phyloP scores from a whole-genome alignment of 2,329 filamentous ascomycete genomes.

The Botrytis pseudocinerea region DNA sequence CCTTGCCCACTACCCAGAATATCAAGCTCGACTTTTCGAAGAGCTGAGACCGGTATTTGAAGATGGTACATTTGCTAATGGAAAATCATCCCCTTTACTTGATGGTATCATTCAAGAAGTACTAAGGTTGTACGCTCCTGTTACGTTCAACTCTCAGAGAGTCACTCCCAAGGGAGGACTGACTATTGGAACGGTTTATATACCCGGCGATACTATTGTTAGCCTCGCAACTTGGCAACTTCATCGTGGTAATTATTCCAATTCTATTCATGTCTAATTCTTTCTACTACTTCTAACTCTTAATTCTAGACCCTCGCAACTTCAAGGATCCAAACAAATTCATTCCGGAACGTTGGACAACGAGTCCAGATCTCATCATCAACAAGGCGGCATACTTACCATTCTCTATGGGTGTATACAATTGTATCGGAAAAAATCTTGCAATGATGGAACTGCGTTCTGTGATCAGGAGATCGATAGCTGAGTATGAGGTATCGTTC shows the following conservation, averaged over 20 bases:
- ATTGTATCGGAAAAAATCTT: slow-evolving; percentile 40
- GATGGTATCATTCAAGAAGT: slow-evolving; percentile 30
- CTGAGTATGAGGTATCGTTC: slow-evolving; percentile 1
- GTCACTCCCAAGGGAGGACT: slow-evolving; percentile 10
- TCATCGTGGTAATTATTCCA: slow-evolving; percentile 25
- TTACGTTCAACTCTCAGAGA: slow-evolving; percentile 25
- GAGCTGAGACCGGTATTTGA: slow-evolving; percentile 25
- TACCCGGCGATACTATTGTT: slow-evolving; percentile 19
- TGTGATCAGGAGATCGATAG: slow-evolving; percentile 27
- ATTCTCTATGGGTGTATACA: slow-evolving; percentile 29
- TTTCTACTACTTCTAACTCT: neutral
- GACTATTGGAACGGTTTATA: slow-evolving; percentile 2
- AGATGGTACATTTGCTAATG: slow-evolving; percentile 25
- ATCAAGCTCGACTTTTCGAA: slow-evolving; percentile 25
- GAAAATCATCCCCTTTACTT: neutral
- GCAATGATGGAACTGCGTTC: slow-evolving; percentile 41
- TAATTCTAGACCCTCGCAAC: slow-evolving; percentile 8
- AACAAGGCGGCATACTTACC: slow-evolving; percentile 39
- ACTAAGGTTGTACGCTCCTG: slow-evolving; percentile 28
- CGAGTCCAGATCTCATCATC: slow-evolving; percentile 27
- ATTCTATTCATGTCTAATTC: no score
- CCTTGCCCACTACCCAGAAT: slow-evolving; percentile 26
- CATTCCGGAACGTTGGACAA: slow-evolving; percentile 40
- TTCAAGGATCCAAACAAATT: slow-evolving; percentile 34
- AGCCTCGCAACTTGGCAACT: slow-evolving; percentile 25